A percentile compares a stretch with the other conserved stretches of the same genome.
phyloP scores from a whole-genome alignment of 352 stramenopile species.

The Pseudoperonospora humuli region DNA sequence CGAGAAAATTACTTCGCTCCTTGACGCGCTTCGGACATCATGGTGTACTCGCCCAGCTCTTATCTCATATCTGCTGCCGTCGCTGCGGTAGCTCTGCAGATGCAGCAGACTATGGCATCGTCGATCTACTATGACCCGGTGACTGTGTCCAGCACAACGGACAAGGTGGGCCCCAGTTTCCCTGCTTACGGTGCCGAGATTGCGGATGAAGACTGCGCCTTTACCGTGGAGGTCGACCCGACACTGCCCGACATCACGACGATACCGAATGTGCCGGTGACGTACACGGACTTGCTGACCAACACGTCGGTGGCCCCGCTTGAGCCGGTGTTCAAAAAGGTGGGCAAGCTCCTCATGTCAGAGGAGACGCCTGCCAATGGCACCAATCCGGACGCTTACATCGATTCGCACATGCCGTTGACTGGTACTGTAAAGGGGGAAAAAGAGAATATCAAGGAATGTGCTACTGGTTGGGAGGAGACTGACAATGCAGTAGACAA shows the following conservation, averaged over 20 bases:
- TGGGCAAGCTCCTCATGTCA: constrained; percentile 15
- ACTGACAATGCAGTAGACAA: neutral
- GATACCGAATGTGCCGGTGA: constrained; percentile 15
- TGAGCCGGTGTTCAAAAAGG: constrained; percentile 17
- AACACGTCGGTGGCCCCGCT: constrained; percentile 11
- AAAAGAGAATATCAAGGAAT: neutral
- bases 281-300: constrained; percentile 17
- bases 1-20: constrained; percentile 18
- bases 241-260: constrained; percentile 21
- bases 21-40: constrained; percentile 1
- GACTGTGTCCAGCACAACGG: constrained; percentile 1
- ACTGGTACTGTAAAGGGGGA: neutral
- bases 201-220: constrained; percentile 8
- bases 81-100: constrained; percentile 8
- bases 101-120: constrained; percentile 7
- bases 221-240: constrained; percentile 11
- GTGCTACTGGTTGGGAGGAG: neutral
- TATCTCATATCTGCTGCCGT: constrained; percentile 22
- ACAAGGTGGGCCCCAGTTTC: neutral
- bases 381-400: neutral
- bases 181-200: constrained; percentile 9
- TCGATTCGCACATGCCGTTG: neutral
- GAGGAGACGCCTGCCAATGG: constrained; percentile 12
- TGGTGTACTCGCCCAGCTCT: constrained; percentile 21
- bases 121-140: constrained; percentile 17